Evolutionary conservation across 2,329 filamentous ascomycete species (phyloP).

Genomic region (Alternaria ethzedia): DNA sequence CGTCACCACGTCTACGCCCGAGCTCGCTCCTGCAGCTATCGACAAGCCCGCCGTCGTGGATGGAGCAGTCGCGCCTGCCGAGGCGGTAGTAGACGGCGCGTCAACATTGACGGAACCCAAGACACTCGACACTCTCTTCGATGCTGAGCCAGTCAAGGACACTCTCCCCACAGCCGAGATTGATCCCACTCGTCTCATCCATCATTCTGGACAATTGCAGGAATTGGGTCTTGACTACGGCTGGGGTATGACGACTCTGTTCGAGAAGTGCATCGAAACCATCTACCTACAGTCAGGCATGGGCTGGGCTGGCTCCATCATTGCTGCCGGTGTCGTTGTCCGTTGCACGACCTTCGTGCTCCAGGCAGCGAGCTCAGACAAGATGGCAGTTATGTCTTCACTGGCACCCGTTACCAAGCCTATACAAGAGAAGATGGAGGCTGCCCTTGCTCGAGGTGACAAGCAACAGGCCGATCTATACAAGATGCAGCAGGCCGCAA

Average conservation of each 20-base stretch:
- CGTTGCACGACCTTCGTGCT: slow-evolving; percentile 69
- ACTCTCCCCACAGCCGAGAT: slow-evolving; percentile 21
- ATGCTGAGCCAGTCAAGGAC: slow-evolving; percentile 17
- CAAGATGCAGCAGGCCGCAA: slow-evolving; percentile 55
- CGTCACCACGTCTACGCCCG: slow-evolving; percentile 41
- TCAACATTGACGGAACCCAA: slow-evolving; percentile 13
- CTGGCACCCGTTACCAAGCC: slow-evolving; percentile 65
- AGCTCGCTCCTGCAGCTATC: slow-evolving; percentile 46
- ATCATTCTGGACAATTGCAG: slow-evolving; percentile 82
- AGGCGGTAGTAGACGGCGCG: slow-evolving; percentile 11
- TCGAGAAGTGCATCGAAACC: slow-evolving; percentile 82
- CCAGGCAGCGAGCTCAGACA: slow-evolving; percentile 67
- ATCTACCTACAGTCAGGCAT: slow-evolving; percentile 76
- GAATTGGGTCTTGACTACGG: slow-evolving; percentile 86
- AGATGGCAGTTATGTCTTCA: slow-evolving; percentile 66
- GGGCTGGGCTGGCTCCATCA: slow-evolving; percentile 83
- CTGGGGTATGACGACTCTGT: slow-evolving; percentile 74
- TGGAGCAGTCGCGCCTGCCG: slow-evolving; percentile 22
- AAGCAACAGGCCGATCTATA: slow-evolving; percentile 43
- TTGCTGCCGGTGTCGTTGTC: slow-evolving; percentile 67
- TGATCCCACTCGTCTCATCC: slow-evolving; percentile 65
- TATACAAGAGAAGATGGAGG: slow-evolving; percentile 62
- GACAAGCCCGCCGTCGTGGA: slow-evolving; percentile 37
- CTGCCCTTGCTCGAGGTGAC: slow-evolving; percentile 54
- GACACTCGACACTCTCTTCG: slow-evolving; percentile 33